phyloP scores from a whole-genome alignment of 306 rosid species.

The Cucurbita moschata region DNA sequence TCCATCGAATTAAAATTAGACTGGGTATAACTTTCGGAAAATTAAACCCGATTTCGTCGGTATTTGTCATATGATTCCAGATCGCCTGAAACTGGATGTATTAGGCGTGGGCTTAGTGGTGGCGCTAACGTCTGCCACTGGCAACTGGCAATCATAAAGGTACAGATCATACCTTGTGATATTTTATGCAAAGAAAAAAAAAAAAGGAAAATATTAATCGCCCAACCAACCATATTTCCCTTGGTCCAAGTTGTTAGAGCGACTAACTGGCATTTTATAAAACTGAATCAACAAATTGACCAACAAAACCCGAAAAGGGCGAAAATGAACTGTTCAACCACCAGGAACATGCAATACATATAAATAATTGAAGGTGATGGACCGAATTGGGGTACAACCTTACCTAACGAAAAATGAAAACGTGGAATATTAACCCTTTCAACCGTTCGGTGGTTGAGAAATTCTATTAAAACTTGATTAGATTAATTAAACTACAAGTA shows the following conservation, averaged over 20 bases:
- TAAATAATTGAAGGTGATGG: not conserved
- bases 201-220: not conserved
- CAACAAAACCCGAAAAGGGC: not conserved
- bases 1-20: not conserved
- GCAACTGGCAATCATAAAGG: not conserved
- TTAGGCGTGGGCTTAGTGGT: not conserved
- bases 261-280: not conserved
- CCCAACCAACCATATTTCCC: not conserved
- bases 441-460: not conserved
- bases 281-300: conserved; percentile 1
- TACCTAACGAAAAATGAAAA: not conserved
- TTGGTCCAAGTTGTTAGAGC: not conserved
- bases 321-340: not conserved
- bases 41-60: not conserved
- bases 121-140: not conserved
- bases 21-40: not conserved
- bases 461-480: not conserved
- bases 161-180: not conserved
- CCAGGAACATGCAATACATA: not conserved
- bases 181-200: not conserved
- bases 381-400: not conserved
- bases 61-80: not conserved
- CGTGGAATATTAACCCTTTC: not conserved
- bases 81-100: not conserved
- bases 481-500: not conserved